Evolutionary conservation across 441 rosid species (phyloP).

Genomic region (Gossypium schwendimanii): DNA sequence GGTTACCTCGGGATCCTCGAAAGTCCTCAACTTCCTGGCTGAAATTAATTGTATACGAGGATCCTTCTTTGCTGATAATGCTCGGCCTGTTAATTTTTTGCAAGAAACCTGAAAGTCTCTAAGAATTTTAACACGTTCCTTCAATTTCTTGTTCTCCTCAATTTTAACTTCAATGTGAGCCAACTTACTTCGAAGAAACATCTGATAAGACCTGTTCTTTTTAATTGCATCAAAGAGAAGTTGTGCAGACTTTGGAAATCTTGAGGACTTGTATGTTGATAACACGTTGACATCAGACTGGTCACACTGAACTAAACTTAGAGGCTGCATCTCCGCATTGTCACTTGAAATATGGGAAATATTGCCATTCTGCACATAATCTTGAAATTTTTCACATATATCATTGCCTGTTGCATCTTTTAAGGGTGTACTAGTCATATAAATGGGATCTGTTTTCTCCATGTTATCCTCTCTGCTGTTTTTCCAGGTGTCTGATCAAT

Average conservation of each 20-base stretch:
- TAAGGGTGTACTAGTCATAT: conserved; percentile 17
- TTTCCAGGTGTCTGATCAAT: conserved; percentile 18
- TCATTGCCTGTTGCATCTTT: conserved; percentile 28
- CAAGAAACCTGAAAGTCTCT: conserved; percentile 70
- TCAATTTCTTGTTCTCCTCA: conserved; percentile 75
- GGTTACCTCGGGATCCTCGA: conserved; percentile 49
- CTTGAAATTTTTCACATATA: conserved; percentile 39
- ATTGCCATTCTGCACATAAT: conserved; percentile 23
- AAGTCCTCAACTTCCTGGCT: conserved; percentile 24
- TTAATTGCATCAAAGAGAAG: conserved; percentile 60
- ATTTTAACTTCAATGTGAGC: conserved; percentile 64
- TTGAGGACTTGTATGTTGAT: conserved; percentile 28
- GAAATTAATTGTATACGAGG: conserved; percentile 65
- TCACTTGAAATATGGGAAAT: conserved; percentile 18
- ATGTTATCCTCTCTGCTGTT: conserved; percentile 25
- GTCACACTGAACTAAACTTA: conserved; percentile 15
- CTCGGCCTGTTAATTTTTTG: conserved; percentile 52
- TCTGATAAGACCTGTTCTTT: conserved; percentile 77
- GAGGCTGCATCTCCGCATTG: conserved; percentile 23
- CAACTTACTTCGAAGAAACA: conserved; percentile 56
- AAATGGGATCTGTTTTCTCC: conserved; percentile 29
- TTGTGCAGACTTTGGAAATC: conserved; percentile 64
- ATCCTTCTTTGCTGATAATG: conserved; percentile 69
- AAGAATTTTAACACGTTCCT: conserved; percentile 56
- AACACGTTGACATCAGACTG: conserved; percentile 23